Base-by-base conservation (phyloP, 371 early-diverging fungal species). In the Enteropsectra breve region DNA sequence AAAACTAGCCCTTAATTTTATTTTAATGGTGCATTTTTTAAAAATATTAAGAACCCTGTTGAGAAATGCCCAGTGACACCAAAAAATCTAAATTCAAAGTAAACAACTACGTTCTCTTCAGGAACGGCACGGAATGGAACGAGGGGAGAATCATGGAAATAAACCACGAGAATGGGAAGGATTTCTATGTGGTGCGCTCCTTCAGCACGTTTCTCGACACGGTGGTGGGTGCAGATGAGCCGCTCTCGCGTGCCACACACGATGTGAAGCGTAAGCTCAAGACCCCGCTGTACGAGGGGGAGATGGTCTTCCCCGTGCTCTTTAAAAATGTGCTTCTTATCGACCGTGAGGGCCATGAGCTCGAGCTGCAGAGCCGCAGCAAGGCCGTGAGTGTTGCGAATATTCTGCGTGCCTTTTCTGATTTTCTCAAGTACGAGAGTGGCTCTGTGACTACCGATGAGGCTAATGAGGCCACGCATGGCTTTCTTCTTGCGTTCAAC, bases 71-170 rank as follows among this genome's bases (percentile, higher is more conserved):
- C 11, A 52, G 11, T 11, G 52, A 52, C 11, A 52, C 11, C 24
- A 52, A 52, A 23, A 52, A 28, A 28, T 11, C 11, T 11, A 32
- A 57, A 23, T 57, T 55, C 13, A 15, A n/a, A 24, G 52, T 60
- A 6, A 60, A 60, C 30, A 15, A 23, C 8, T 60, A 55, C 30
- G 49, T 60, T 52, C 15, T 60, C 6, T 60, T 60, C 23, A 60
- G 49, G 26, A 52, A 50, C 6, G 30, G 23, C 5, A 6, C 8
- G n/a, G 8, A n/a, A n/a, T 60, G 30, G 15, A 30, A 24, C 18
- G 60, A 60, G 26, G 60, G 60, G n/a, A 43, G 60, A 26, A 52
- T 60, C 36, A 28, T 55, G 6, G 49, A 60, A 13, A 26, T 52
- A 4, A 29, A 11, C 26, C 4, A 4, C 6, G 60, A 60, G 11